Conservation (phyloP, 345 rosid genomes). For the Eucalyptus erythrocorys region DNA sequence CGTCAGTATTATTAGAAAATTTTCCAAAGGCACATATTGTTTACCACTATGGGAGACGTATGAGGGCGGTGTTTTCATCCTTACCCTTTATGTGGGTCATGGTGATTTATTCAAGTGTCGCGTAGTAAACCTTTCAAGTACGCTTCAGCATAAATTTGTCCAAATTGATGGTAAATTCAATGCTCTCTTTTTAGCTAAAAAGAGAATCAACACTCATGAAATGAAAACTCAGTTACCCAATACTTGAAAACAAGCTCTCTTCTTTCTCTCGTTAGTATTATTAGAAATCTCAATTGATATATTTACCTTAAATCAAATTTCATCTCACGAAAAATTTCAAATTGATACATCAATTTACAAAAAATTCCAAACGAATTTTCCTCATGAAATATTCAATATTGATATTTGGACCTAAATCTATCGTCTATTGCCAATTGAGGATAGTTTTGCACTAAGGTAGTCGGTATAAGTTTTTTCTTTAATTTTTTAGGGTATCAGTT, state of each 20-base stretch:
- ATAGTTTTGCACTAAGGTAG: accelerated
- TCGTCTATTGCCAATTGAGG: neutral
- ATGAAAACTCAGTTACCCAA: neutral
- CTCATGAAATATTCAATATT: too few species aligned
- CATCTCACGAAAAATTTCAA: accelerated
- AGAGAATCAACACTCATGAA: too few species aligned
- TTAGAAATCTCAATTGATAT: neutral
- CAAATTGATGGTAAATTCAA: too few species aligned
- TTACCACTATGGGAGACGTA: neutral
- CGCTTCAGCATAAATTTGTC: too few species aligned
- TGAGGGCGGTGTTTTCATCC: neutral
- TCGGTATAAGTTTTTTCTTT: neutral
- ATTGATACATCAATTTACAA: accelerated
- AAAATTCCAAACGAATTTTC: neutral
- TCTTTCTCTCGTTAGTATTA: accelerated
- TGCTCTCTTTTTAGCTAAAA: too few species aligned
- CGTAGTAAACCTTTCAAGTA: too few species aligned
- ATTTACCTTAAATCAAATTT: accelerated
- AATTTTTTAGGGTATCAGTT: neutral
- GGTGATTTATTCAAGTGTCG: too few species aligned
- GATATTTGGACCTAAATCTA: accelerated
- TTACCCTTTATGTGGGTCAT: too few species aligned
- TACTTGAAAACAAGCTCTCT: neutral
- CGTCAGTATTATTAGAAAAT: accelerated
- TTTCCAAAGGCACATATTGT: neutral